These are phyloP conservation scores for Picochlorum sp. DNA, from an alignment of 139 green algal genomes.

Conservation along the genomic window DNA sequence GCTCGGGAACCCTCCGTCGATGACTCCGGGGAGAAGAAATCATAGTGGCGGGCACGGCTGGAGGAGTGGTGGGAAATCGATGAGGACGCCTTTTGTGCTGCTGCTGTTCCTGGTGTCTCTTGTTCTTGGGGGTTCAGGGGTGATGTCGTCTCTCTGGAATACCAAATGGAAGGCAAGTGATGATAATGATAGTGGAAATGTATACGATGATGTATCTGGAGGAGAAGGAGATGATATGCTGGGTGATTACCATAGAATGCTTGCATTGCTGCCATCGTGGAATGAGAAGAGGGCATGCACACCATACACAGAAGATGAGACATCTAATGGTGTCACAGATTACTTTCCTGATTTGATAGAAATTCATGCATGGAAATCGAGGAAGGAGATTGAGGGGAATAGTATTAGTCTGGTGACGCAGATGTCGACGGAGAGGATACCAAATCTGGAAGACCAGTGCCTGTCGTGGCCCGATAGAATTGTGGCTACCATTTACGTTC, in stretches of 20 bases:
- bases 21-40: too few relatives aligned
- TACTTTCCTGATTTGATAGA: conserved; percentile 2
- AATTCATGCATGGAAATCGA: conserved; percentile 6
- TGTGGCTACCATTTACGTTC: conserved; percentile 7
- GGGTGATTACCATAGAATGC: too few relatives aligned
- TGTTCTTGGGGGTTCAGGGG: background rate
- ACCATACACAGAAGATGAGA: background rate
- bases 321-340: background rate
- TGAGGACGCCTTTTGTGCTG: background rate
- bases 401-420: conserved; percentile 13
- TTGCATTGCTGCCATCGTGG: too few relatives aligned
- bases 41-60: too few relatives aligned
- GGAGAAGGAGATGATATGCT: too few relatives aligned
- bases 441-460: conserved; percentile 8
- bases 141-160: background rate
- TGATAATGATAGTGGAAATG: background rate
- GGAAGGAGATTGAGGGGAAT: background rate
- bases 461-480: conserved; percentile 7
- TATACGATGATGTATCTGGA: background rate
- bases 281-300: too few relatives aligned
- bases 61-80: too few relatives aligned
- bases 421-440: conserved; percentile 4
- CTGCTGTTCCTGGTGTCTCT: background rate
- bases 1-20: too few relatives aligned
- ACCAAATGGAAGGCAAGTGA: background rate